Percentiles rank a stretch among this genome's conserved stretches.
These are phyloP conservation scores for Aspergillus bridgeri DNA, from an alignment of 495 filamentous ascomycete species.

Conservation along the genomic window DNA sequence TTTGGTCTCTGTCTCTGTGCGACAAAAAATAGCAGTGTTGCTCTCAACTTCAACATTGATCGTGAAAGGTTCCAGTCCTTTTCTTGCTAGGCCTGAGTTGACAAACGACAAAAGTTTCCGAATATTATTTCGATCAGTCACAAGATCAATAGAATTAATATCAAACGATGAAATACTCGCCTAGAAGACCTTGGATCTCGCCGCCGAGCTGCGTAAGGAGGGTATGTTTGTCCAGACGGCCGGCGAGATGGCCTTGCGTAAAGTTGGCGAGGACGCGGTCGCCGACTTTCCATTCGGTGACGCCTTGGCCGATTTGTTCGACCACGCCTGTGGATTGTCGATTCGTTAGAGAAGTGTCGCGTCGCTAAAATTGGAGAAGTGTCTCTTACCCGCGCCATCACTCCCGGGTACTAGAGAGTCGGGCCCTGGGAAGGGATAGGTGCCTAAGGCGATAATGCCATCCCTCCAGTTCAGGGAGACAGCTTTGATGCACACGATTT, in stretches of 20 bases:
- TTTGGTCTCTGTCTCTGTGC: conserved; percentile 28
- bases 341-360: too few relatives aligned
- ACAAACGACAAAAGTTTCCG: conserved; percentile 51
- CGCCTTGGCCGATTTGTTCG: conserved; percentile 38
- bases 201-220: conserved; percentile 34
- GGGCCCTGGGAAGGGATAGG: conserved; percentile 7
- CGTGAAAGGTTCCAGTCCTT: conserved; percentile 30
- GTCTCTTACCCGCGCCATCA: conserved; percentile 11
- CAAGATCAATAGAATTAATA: conserved; percentile 38
- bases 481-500: conserved; percentile 53
- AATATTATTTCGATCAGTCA: conserved; percentile 53
- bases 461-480: conserved; percentile 72
- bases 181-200: conserved; percentile 35
- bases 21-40: conserved; percentile 42
- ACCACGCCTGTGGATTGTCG: conserved; percentile 51
- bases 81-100: conserved; percentile 19
- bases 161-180: conserved; percentile 43
- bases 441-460: conserved; percentile 56
- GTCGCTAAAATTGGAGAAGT: too few relatives aligned
- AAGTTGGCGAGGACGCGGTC: conserved; percentile 41
- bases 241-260: conserved; percentile 37
- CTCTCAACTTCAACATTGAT: conserved; percentile 42
- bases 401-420: conserved; percentile 1
- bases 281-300: conserved; percentile 42
- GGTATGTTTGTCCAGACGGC: conserved; percentile 31